Conservation (phyloP, 305 asterid genomes). For the Andrographis paniculata region DNA sequence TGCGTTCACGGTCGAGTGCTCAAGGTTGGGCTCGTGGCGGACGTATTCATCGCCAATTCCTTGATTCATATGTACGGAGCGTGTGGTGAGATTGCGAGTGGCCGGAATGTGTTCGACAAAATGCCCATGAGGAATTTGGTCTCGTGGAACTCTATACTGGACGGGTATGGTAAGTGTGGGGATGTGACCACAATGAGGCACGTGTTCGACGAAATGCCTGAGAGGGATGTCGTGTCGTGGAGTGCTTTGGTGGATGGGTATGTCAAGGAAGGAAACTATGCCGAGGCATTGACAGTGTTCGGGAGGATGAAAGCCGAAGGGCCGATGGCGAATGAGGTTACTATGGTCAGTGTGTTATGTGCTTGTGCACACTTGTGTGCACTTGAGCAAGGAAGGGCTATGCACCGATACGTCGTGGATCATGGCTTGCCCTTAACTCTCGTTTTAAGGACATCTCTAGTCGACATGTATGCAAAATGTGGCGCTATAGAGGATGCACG, state of each 20-base stretch:
- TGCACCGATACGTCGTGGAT: constrained; percentile 45
- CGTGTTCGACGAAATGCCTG: constrained; percentile 63
- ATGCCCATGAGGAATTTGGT: constrained; percentile 51
- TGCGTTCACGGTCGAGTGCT: constrained; percentile 38
- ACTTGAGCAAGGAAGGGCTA: constrained; percentile 57
- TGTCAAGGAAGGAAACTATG: constrained; percentile 52
- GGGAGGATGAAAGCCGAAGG: constrained; percentile 39
- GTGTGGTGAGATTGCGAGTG: constrained; percentile 33
- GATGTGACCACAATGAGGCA: constrained; percentile 42
- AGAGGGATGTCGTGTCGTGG: constrained; percentile 78
- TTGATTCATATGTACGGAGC: constrained; percentile 75
- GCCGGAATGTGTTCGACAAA: constrained; percentile 60
- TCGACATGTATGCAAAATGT: constrained; percentile 87
- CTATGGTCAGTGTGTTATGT: constrained; percentile 65
- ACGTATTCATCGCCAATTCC: constrained; percentile 55
- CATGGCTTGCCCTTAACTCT: constrained; percentile 46
- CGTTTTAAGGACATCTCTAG: constrained; percentile 51
- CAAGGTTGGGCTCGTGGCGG: constrained; percentile 42
- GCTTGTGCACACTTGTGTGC: constrained; percentile 87
- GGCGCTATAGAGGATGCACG: constrained; percentile 69
- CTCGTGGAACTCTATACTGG: constrained; percentile 78
- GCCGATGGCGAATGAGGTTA: constrained; percentile 58
- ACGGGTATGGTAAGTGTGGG: constrained; percentile 73
- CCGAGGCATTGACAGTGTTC: constrained; percentile 46
- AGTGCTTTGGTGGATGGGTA: constrained; percentile 81